Percentiles rank a stretch among this genome's conserved stretches.
Conservation (phyloP, 768 basidiomycete genomes). For the Hebeloma cylindrosporum region DNA sequence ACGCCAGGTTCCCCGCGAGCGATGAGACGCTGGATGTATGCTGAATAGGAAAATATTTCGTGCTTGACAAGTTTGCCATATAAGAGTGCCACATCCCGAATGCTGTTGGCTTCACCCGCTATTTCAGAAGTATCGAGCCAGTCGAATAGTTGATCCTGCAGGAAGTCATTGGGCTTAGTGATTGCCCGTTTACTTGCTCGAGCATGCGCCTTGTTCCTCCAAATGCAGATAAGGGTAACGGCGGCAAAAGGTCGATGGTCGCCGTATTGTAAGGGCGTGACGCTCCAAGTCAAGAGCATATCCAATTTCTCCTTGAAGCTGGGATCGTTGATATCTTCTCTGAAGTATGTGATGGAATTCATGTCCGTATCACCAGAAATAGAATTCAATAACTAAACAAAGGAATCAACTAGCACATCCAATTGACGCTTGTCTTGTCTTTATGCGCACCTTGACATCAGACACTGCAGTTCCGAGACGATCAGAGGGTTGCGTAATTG, state of each 20-base stretch:
- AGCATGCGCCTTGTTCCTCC: slow-evolving; percentile 60
- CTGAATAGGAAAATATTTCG: slow-evolving; percentile 72
- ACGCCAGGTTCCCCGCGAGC: slow-evolving; percentile 73
- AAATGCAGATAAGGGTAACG: slow-evolving; percentile 62
- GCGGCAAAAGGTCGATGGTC: slow-evolving; percentile 79
- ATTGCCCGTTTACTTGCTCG: slow-evolving; percentile 63
- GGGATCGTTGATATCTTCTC: slow-evolving; percentile 40
- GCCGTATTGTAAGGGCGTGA: slow-evolving; percentile 79
- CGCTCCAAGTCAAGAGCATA: slow-evolving; percentile 76
- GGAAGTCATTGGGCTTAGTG: slow-evolving; percentile 56
- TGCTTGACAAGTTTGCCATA: slow-evolving; percentile 71
- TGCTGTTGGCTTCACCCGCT: slow-evolving; percentile 54
- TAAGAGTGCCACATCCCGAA: slow-evolving; percentile 61
- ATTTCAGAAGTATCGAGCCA: slow-evolving; percentile 74
- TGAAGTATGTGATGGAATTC: slow-evolving; percentile 56
- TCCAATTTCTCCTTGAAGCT: slow-evolving; percentile 69
- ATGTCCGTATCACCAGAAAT: slow-evolving; percentile 68
- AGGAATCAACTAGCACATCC: background rate
- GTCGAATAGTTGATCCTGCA: slow-evolving; percentile 78
- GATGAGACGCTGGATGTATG: slow-evolving; percentile 78
- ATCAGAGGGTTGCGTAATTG: slow-evolving; percentile 60
- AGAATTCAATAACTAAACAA: slow-evolving; percentile 67
- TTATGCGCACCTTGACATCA: slow-evolving; percentile 45
- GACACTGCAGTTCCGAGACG: slow-evolving; percentile 60
- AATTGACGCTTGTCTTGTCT: too few species aligned